Conservation (phyloP, 768 basidiomycete species). For the Cytidiella melzeri region DNA sequence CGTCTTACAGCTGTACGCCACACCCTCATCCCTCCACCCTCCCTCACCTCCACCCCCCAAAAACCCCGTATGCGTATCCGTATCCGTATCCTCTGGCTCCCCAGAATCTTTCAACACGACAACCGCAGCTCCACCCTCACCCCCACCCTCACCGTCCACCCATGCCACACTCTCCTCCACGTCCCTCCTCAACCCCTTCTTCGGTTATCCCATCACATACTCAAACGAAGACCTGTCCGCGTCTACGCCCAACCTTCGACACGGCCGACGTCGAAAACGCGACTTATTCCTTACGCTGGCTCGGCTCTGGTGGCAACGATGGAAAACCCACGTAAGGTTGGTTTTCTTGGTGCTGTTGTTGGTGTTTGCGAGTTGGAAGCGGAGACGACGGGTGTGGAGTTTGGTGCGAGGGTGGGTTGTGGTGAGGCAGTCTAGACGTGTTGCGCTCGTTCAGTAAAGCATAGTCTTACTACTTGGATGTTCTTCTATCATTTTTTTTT, state of each 20-base stretch:
- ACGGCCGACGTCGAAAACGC: slow-evolving; percentile 63
- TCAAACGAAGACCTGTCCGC: slow-evolving; percentile 21
- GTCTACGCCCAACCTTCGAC: slow-evolving; percentile 37
- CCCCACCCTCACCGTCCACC: slow-evolving; percentile 1
- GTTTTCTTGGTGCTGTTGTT: slow-evolving; percentile 30
- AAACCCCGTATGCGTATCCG: neutral
- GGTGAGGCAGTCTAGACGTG: no score
- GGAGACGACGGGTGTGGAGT: slow-evolving; percentile 5
- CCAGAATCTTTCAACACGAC: no score
- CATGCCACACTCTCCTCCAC: slow-evolving; percentile 38
- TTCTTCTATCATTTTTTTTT: no score
- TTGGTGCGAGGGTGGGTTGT: neutral
- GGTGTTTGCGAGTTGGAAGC: slow-evolving; percentile 24
- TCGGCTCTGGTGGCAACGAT: slow-evolving; percentile 60
- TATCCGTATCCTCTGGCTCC: no score
- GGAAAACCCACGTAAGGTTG: slow-evolving; percentile 32
- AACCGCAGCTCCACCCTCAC: slow-evolving; percentile 21
- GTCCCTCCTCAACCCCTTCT: slow-evolving; percentile 67
- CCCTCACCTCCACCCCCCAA: slow-evolving; percentile 1
- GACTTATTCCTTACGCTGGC: slow-evolving; percentile 60
- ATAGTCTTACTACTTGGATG: no score
- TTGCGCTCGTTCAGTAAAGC: no score
- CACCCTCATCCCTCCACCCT: slow-evolving; percentile 4
- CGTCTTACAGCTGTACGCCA: slow-evolving; percentile 31
- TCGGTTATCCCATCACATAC: slow-evolving; percentile 55